Evolutionary conservation across 768 basidiomycete species (phyloP).

Genomic region (Fomitopsis serialis): DNA sequence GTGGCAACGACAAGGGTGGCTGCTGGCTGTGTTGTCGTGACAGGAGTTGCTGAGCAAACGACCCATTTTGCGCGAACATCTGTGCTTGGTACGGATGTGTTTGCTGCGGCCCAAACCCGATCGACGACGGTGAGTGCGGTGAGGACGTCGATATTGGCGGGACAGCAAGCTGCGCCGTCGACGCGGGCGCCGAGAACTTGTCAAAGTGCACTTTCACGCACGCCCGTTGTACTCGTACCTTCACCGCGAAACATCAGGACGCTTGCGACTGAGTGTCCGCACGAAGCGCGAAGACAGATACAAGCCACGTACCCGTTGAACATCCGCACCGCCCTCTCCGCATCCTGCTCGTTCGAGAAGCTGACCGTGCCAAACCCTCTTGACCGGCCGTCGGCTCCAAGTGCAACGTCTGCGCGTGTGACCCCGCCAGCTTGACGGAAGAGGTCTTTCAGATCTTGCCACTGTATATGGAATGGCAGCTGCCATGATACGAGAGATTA

Average conservation of each 20-base stretch:
- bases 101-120: slow-evolving; percentile 7
- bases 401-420: slow-evolving; percentile 84
- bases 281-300: neutral
- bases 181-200: slow-evolving; percentile 51
- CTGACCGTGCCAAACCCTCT: slow-evolving; percentile 92
- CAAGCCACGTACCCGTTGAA: slow-evolving; percentile 71
- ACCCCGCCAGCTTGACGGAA: slow-evolving; percentile 90
- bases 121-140: slow-evolving; percentile 9
- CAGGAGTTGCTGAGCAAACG: slow-evolving; percentile 16
- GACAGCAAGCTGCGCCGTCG: slow-evolving; percentile 12
- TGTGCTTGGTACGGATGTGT: slow-evolving; percentile 2
- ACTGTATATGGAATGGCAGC: slow-evolving; percentile 92
- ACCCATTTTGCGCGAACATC: slow-evolving; percentile 4
- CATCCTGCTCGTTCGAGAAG: slow-evolving; percentile 78
- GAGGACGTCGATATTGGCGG: slow-evolving; percentile 3
- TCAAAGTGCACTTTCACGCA: slow-evolving; percentile 87
- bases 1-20: neutral
- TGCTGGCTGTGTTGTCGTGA: slow-evolving; percentile 11
- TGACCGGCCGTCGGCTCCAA: slow-evolving; percentile 79
- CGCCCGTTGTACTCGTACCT: slow-evolving; percentile 90
- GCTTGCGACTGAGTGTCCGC: neutral
- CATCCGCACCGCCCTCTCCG: slow-evolving; percentile 77
- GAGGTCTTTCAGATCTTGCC: slow-evolving; percentile 97
- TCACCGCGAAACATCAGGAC: slow-evolving; percentile 1
- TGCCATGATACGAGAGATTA: slow-evolving; percentile 21